phyloP scores from a whole-genome alignment of 495 filamentous ascomycete species.

The Xylaria cubensis region DNA sequence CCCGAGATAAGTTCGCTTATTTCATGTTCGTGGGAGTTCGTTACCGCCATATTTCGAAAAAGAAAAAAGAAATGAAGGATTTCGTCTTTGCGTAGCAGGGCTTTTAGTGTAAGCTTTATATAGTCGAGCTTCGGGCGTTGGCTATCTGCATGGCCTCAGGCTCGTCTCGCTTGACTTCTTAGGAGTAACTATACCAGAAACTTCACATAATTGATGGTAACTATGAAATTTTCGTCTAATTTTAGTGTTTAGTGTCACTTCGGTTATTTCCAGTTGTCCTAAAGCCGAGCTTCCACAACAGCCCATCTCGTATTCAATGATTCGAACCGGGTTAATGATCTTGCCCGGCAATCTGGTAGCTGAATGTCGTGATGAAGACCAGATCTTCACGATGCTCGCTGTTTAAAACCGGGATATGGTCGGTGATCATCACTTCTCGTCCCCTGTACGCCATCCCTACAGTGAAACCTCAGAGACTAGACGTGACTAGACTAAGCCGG shows the following conservation, averaged over 20 bases:
- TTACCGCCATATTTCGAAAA: not conserved
- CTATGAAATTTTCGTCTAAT: not conserved
- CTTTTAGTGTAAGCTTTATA: not conserved
- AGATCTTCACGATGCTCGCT: not conserved
- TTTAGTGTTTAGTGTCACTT: not conserved
- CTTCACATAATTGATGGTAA: not conserved
- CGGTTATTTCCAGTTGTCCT: not conserved
- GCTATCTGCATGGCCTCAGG: not conserved
- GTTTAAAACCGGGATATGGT: constrained; percentile 4
- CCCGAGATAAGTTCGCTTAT: not conserved
- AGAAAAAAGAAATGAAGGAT: not conserved
- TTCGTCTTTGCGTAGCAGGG: not conserved
- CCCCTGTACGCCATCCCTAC: not conserved
- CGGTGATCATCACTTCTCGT: not conserved
- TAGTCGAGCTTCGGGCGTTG: not conserved
- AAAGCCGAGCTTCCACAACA: not conserved
- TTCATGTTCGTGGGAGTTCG: not conserved
- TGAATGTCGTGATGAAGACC: not conserved
- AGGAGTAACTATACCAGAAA: not conserved
- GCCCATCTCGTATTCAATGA: not conserved
- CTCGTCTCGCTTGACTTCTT: not conserved
- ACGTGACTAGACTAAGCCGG: constrained; percentile 8
- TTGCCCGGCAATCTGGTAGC: not conserved
- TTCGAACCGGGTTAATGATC: not conserved
- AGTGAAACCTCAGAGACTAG: not conserved